phyloP scores from a whole-genome alignment of 352 stramenopile genomes.

The Pythium myriotylum region DNA sequence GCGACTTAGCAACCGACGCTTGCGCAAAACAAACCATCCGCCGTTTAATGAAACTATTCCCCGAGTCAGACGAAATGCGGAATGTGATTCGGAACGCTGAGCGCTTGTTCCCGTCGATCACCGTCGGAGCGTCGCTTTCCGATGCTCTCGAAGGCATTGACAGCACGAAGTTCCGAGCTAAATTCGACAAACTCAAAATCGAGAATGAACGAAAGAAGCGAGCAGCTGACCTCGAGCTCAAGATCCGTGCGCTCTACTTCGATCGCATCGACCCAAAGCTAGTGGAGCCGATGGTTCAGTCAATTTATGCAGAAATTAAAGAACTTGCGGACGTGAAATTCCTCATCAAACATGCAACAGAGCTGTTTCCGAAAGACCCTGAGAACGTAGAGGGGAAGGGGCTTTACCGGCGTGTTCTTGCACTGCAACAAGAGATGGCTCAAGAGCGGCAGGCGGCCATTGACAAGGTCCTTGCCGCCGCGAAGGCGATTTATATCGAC shows the following conservation, averaged over 20 bases:
- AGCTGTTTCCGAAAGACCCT: constrained; percentile 69
- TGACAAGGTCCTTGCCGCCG: constrained; percentile 62
- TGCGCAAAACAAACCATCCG: constrained; percentile 44
- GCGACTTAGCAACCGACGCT: constrained; percentile 24
- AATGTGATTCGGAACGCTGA: constrained; percentile 84
- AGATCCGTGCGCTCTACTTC: constrained; percentile 91
- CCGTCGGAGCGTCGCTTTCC: constrained; percentile 32
- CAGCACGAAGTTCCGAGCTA: constrained; percentile 23
- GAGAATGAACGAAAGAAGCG: constrained; percentile 79
- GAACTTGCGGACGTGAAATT: constrained; percentile 83
- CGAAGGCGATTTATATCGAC: constrained; percentile 78
- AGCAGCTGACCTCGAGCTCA: constrained; percentile 86
- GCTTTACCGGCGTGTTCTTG: constrained; percentile 54
- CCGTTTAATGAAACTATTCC: constrained; percentile 65
- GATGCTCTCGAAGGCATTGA: constrained; percentile 37
- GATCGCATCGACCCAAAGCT: constrained; percentile 79
- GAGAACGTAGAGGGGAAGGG: constrained; percentile 64
- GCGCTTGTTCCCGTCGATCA: constrained; percentile 62
- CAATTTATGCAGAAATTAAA: constrained; percentile 79
- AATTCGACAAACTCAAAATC: constrained; percentile 46
- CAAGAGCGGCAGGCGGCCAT: constrained; percentile 60
- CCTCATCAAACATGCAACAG: constrained; percentile 67
- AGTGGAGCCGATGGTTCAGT: constrained; percentile 80
- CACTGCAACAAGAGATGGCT: constrained; percentile 71
- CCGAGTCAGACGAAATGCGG: constrained; percentile 62